These are phyloP conservation scores for Ogataea pilisensis DNA, from an alignment of 805 yeast species.

Conservation along the genomic window DNA sequence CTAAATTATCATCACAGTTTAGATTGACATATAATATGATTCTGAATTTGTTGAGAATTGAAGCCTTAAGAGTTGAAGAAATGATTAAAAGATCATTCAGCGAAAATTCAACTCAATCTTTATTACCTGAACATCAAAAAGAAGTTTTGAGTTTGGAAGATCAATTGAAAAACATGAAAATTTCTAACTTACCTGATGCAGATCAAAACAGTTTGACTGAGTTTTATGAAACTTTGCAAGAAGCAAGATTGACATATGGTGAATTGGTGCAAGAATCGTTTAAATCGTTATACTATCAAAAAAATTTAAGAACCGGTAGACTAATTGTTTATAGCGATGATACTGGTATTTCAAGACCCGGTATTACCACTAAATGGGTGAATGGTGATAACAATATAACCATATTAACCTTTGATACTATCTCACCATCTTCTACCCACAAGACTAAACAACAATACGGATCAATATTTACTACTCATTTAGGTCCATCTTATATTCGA, in stretches of 20 bases:
- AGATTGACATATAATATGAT: constrained; percentile 95
- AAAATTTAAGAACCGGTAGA: constrained; percentile 50
- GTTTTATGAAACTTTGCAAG: constrained; percentile 40
- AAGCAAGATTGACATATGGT: constrained; percentile 42
- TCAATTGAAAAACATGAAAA: constrained; percentile 36
- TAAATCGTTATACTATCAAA: constrained; percentile 43
- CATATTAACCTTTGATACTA: constrained; percentile 44
- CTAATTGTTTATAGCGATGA: constrained; percentile 54
- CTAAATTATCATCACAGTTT: constrained; percentile 87
- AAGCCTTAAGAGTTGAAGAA: constrained; percentile 94
- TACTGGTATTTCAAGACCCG: constrained; percentile 40
- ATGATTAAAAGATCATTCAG: constrained; percentile 95
- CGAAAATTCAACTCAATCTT: constrained; percentile 81
- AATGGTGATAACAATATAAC: constrained; percentile 30
- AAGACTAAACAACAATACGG: constrained; percentile 10
- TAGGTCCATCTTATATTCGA: constrained; percentile 30
- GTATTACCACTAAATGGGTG: constrained; percentile 49
- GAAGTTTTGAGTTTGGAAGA: constrained; percentile 51
- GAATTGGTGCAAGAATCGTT: constrained; percentile 46
- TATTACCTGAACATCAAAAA: constrained; percentile 81
- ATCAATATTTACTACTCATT: constrained; percentile 20
- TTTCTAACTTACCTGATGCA: constrained; percentile 37
- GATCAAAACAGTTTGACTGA: constrained; percentile 40
- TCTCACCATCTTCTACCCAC: neutral
- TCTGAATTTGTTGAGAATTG: constrained; percentile 83